Evolutionary conservation across 208 protist species (phyloP).

Genomic region (Crithidia bombi): DNA sequence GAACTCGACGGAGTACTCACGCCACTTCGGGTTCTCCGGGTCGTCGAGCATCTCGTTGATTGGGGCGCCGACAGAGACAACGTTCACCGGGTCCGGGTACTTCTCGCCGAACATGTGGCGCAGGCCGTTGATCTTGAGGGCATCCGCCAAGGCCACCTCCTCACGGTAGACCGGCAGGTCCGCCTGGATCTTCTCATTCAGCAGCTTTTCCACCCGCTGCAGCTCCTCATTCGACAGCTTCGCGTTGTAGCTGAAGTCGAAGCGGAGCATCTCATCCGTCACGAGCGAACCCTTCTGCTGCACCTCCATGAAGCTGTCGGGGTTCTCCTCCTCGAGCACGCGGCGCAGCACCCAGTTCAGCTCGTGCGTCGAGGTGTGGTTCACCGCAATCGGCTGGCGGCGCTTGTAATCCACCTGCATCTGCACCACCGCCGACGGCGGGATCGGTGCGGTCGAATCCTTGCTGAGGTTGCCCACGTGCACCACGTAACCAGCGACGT

Average conservation of each 20-base stretch:
- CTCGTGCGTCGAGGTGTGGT: conserved; percentile 98
- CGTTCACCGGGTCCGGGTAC: conserved; percentile 98
- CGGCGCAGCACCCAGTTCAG: conserved; percentile 97
- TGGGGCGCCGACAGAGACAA: conserved; percentile 95
- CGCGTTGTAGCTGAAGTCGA: conserved; percentile 96
- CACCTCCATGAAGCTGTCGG: conserved; percentile 86
- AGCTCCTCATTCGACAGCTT: conserved; percentile 88
- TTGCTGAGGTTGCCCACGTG: conserved; percentile 95
- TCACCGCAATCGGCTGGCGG: conserved; percentile 84
- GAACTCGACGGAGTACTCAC: conserved; percentile 96
- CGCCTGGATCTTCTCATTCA: conserved; percentile 89
- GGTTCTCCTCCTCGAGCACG: conserved; percentile 86
- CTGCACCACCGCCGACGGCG: conserved; percentile 63
- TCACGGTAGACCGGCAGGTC: conserved; percentile 86
- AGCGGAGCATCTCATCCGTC: conserved; percentile 94
- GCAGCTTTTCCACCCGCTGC: conserved; percentile 78
- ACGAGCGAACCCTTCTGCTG: conserved; percentile 96
- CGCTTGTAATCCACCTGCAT: conserved; percentile 92
- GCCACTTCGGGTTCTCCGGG: conserved; percentile 89
- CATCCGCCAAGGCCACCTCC: conserved; percentile 85
- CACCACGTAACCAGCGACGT: conserved; percentile 95
- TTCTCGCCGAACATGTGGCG: conserved; percentile 98
- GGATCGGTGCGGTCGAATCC: conserved; percentile 62
- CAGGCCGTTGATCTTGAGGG: conserved; percentile 78
- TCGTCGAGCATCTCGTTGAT: conserved; percentile 91